Evolutionary conservation across 495 filamentous ascomycete species (phyloP), one percentile per base, ranked within the genome.

Genomic region (Diplogelasinospora grovesii): DNA sequence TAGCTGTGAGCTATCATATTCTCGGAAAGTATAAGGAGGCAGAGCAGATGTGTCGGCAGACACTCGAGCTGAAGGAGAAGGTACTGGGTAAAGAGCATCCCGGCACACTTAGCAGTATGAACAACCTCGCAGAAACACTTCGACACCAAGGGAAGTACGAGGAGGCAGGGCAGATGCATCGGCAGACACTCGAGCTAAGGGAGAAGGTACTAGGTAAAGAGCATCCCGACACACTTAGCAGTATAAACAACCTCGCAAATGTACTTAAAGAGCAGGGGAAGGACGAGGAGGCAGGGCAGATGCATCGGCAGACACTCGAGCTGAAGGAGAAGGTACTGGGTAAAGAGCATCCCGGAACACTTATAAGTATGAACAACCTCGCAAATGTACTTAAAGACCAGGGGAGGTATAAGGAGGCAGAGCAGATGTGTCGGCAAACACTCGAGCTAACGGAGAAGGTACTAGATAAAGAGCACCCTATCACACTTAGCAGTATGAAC

Each of bases 11-110:
- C 18, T 43, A 40, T 28, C 9, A 19, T 0, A 11, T 35, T 22
- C 34, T 46, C 18, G 50, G 43, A 19, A 51, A 48, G 20, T 54
- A 54, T 31, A 18, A 24, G 29, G 41, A 54, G 32, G 40, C 44
- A 2, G 39, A 53, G 35, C 4, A 35, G 18, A 42, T 56, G 27
- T 20, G 43, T 25, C 37, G 44, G 13, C 32, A 49, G 19, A 27
- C 24, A 16, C 23, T 52, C n/a, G 22, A 39, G 27, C 30, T 43
- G 25, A 11, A 3, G 5, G 26, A 45, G 28, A 38, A 37, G 36
- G 31, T 43, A 14, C 28, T 49, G 11, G 46, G 39, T 6, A 29
- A 22, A 31, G 29, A 46, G 25, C 22, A 49, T 30, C 33, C 41
- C 0, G 15, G 15, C 11, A 53, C 36, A 15, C 24, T 49, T 31